Evolutionary conservation across 768 basidiomycete species (phyloP).

Genomic region (Pluteus cervinus): DNA sequence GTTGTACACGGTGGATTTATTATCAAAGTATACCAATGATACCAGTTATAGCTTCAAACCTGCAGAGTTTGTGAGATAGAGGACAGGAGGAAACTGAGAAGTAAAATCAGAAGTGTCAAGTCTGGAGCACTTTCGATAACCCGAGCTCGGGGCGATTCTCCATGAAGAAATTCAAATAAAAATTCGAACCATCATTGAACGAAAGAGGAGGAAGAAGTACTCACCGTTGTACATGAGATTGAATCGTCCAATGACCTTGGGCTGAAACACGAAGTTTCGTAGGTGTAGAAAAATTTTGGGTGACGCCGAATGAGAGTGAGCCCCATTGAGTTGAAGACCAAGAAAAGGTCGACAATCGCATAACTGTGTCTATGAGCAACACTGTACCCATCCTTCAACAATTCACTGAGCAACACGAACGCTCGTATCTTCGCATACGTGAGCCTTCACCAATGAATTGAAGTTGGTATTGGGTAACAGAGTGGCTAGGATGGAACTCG

Average conservation of each 20-base stretch:
- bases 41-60: not conserved
- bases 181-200: constrained; percentile 50
- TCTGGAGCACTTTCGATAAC: constrained; percentile 65
- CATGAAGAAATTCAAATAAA: constrained; percentile 89
- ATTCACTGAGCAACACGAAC: constrained; percentile 39
- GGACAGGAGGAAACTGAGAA: not conserved
- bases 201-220: constrained; percentile 9
- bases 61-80: too few species aligned
- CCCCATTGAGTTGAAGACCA: constrained; percentile 82
- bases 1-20: too few species aligned
- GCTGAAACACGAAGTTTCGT: constrained; percentile 47
- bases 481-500: constrained; percentile 49
- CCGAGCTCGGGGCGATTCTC: constrained; percentile 54
- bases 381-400: constrained; percentile 31
- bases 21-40: too few species aligned
- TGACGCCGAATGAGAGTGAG: constrained; percentile 66
- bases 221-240: constrained; percentile 10
- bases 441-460: constrained; percentile 34
- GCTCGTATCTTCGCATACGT: constrained; percentile 77
- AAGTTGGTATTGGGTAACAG: constrained; percentile 41
- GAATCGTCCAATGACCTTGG: not conserved
- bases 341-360: constrained; percentile 60
- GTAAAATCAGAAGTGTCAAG: constrained; percentile 53
- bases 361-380: constrained; percentile 89
- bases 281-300: constrained; percentile 46